Evolutionary conservation across 495 filamentous ascomycete genomes (phyloP), one percentile per base, ranked within the genome.

Genomic region (Trichoderma orchidacearum): DNA sequence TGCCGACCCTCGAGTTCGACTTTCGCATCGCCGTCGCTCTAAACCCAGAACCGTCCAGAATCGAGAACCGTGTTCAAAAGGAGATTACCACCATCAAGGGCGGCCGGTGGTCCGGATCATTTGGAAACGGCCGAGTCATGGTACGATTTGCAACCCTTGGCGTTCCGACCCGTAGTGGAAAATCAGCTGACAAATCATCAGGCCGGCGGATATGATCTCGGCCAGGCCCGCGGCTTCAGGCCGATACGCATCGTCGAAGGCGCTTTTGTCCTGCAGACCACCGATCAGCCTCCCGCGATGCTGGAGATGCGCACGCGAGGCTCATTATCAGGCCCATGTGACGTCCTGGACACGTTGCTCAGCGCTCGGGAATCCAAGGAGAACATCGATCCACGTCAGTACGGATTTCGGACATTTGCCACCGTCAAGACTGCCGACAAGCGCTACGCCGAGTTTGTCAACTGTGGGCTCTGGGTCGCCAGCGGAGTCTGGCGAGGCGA

Each of bases 1-100:
- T 51, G 18, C 81, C 81, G 0, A 68, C 69, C 15, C 70, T 83
- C 12, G 77, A 82, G 59, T 68, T 81, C 48, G 79, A 84, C 59
- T 84, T 84, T 65, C 79, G 80, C 56, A 80, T 84, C 74, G 80
- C 75, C 64, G 75, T 84, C 53, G 75, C 78, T 59, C 65, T 82
- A 66, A 83, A 80, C 60, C 72, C 79, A 0, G 78, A 78, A 59
- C 76, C 81, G 28, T 68, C 70, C 1, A 45, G 62, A 18, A 73
- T 82, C 7, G 75, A 77, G 4, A 70, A 66, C 13, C 74, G 77
- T 36, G 80, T 79, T 27, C 72, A 78, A 54, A 71, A 80, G 52
- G 80, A 83, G 53, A 80, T 75, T 76, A 73, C 82, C 15, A 80
- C 78, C 23, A 76, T 79, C 57, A 62, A 79, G 48, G 77, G 75